Percentiles rank a stretch among this genome's conserved stretches.
Conservation (phyloP, 176 grass and related monocot genomes). For the Pharus latifolius region DNA sequence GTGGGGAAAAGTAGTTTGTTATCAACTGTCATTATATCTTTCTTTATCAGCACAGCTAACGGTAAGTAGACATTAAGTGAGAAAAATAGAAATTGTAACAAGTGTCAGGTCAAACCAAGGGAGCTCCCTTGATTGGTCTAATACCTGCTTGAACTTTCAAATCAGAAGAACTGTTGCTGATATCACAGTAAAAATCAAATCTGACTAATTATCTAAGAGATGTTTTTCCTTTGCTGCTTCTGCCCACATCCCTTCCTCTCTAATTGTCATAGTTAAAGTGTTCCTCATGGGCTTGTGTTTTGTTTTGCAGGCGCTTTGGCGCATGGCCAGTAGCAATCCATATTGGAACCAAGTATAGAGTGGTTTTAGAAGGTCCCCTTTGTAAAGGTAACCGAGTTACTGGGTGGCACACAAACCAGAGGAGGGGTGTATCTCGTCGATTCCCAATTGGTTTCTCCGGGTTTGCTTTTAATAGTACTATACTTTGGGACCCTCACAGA, state of each 20-base stretch:
- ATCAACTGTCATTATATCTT: too few species aligned
- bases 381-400: conserved; percentile 69
- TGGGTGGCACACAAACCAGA: conserved; percentile 76
- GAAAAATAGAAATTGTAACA: too few species aligned
- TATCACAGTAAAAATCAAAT: background rate
- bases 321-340: conserved; percentile 83
- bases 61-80: too few species aligned
- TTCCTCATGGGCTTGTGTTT: conserved; percentile 10
- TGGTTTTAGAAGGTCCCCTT: conserved; percentile 76
- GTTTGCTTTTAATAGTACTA: conserved; percentile 92
- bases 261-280: background rate
- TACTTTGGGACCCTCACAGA: conserved; percentile 84
- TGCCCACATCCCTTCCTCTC: background rate
- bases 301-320: conserved; percentile 63
- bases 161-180: background rate
- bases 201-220: background rate
- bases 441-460: conserved; percentile 66
- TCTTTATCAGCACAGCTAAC: too few species aligned
- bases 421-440: conserved; percentile 40
- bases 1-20: too few species aligned
- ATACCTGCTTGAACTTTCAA: background rate
- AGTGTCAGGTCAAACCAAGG: background rate
- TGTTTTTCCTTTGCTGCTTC: too few species aligned
- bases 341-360: conserved; percentile 41
- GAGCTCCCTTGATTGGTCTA: background rate